Base-by-base conservation (phyloP, 352 stramenopile species). In the Globisporangium splendens region DNA sequence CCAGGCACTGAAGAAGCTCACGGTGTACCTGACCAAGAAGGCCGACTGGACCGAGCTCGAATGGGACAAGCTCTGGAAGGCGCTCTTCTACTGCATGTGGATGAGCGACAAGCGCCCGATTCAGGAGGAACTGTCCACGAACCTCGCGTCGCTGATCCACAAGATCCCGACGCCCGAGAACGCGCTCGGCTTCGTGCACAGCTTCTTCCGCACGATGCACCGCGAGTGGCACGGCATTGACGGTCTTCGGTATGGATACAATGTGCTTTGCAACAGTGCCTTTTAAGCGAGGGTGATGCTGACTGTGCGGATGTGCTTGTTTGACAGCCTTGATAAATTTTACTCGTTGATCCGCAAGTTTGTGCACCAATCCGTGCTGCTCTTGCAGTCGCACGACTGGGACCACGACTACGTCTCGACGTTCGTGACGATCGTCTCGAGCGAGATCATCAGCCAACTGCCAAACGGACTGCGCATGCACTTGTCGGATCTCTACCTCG, bases 21-120 rank as follows among this genome's bases (percentile, higher is more conserved):
- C 82, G 14, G 59, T 81, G 43, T 94, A 89, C 65, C 61, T 94
- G 56, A 73, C 68, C 10, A 78, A 82, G 63, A 86, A 86, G 63
- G 69, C 54, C 39, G 63, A 79, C 57, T 94, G 85, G 85, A 81
- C 62, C 24, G 67, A 76, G 18, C 70, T 92, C 46, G 85, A 94
- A 59, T 89, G 79, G 79, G 85, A 94, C 72, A 94, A 94, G 70
- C 80, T 94, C 54, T 94, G 85, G 85, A 94, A 92, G 65, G 85
- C 85, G 69, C 77, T 94, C 8, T 94, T 93, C 63, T 94, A 94
- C 69, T 94, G 85, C 70, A 92, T 94, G 82, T 94, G 85, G 85
- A 94, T 94, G 85, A 92, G 82, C 65, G 85, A 94, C 79, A 94
- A 94, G 68, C 83, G 77, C 11, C 71, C 71, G 18, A 75, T 94